Evolutionary conservation across 768 basidiomycete genomes (phyloP).

Genomic region (Suillus bovinus): DNA sequence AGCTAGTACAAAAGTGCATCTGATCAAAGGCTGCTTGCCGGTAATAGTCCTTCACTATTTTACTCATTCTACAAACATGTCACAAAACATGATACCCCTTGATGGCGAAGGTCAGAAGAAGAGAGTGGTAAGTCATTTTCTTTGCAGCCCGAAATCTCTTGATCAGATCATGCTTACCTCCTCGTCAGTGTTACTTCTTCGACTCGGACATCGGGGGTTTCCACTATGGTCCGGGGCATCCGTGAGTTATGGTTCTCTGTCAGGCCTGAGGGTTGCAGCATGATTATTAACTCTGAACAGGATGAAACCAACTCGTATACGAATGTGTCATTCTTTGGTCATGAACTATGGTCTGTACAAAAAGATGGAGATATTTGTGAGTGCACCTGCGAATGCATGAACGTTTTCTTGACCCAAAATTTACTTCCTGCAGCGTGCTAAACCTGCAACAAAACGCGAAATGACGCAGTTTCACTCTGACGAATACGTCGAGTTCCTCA

Average conservation of each 20-base stretch:
- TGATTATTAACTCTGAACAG: constrained; percentile 42
- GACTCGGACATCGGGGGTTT: constrained; percentile 99
- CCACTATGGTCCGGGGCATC: constrained; percentile 98
- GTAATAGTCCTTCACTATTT: neutral
- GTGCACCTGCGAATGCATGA: constrained; percentile 33
- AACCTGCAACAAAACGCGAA: constrained; percentile 98
- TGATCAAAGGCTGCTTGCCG: neutral
- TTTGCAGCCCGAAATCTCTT: constrained; percentile 7
- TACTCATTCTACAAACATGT: constrained; percentile 23
- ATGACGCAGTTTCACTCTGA: constrained; percentile 99
- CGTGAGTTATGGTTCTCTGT: constrained; percentile 47
- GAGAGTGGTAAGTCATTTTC: constrained; percentile 69
- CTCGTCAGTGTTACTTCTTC: constrained; percentile 92
- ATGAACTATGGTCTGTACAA: constrained; percentile 99
- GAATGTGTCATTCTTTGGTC: constrained; percentile 99
- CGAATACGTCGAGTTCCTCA: constrained; percentile 97
- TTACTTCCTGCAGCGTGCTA: constrained; percentile 70
- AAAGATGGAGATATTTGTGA: constrained; percentile 99
- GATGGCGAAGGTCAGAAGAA: constrained; percentile 78
- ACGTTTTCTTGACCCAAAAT: constrained; percentile 6
- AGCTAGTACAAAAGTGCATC: neutral
- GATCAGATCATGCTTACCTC: constrained; percentile 9
- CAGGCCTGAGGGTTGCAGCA: neutral
- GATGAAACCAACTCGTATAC: constrained; percentile 97
- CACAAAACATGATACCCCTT: constrained; percentile 54